Conservation (phyloP, 257 asterid genomes). For the Sherardia arvensis region DNA sequence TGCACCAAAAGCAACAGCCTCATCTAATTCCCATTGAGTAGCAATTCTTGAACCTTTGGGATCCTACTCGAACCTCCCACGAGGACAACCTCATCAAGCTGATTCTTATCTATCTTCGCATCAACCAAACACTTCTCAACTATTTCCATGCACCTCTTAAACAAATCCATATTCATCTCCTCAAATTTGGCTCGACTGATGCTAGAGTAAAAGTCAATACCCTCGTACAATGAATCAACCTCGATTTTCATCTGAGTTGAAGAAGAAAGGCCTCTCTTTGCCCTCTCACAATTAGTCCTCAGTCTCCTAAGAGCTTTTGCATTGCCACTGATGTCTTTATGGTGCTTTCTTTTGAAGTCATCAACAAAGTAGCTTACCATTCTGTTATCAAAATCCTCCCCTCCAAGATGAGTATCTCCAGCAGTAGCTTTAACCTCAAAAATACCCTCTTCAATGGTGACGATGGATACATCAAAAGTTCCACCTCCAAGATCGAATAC, state of each 20-base stretch:
- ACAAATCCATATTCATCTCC: constrained; percentile 19
- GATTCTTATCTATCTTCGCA: constrained; percentile 19
- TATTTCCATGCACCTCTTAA: constrained; percentile 16
- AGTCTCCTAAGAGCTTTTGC: constrained; percentile 23
- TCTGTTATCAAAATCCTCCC: too few species aligned
- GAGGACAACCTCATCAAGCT: constrained; percentile 16
- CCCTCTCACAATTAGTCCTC: constrained; percentile 15
- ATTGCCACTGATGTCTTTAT: constrained; percentile 22
- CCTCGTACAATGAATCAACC: constrained; percentile 27
- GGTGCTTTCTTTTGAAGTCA: constrained; percentile 28
- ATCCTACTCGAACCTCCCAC: constrained; percentile 24
- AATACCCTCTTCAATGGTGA: constrained; percentile 19
- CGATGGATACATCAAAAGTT: constrained; percentile 11
- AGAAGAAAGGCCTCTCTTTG: constrained; percentile 23
- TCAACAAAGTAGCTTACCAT: constrained; percentile 15
- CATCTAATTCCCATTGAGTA: constrained; percentile 15
- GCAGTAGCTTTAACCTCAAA: constrained; percentile 21
- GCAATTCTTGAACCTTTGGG: too few species aligned
- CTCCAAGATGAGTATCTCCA: too few species aligned
- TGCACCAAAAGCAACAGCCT: constrained; percentile 11
- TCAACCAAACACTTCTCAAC: constrained; percentile 20
- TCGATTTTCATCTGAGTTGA: constrained; percentile 24
- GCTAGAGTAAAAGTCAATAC: constrained; percentile 21
- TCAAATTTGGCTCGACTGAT: constrained; percentile 24
- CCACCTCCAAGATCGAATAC: too few species aligned